Percentiles rank a stretch among this genome's conserved stretches.
These are phyloP conservation scores for Psidium guajava DNA, from an alignment of 345 rosid species.

Conservation along the genomic window DNA sequence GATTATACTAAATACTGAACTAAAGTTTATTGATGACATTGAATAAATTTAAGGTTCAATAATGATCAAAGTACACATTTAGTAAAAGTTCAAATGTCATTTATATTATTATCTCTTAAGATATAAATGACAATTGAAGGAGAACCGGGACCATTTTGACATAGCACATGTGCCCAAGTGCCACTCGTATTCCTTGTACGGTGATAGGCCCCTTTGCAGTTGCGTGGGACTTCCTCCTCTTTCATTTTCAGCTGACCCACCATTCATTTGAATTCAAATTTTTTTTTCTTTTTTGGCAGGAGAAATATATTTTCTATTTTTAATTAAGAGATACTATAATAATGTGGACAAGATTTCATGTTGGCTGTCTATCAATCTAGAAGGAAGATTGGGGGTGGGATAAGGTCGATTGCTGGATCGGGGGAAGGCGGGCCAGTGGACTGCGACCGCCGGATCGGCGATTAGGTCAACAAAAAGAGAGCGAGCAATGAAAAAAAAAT, in stretches of 20 bases:
- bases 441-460: rapidly evolving
- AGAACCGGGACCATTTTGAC: background rate
- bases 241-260: background rate
- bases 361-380: background rate
- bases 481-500: rapidly evolving
- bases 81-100: too few relatives aligned
- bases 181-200: too few relatives aligned
- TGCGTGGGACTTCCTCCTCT: background rate
- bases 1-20: too few relatives aligned
- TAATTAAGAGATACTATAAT: background rate
- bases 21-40: too few relatives aligned
- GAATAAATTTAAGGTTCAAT: too few relatives aligned
- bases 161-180: too few relatives aligned
- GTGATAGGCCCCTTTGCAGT: background rate
- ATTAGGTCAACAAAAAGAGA: rapidly evolving
- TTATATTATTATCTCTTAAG: too few relatives aligned
- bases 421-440: rapidly evolving
- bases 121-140: too few relatives aligned
- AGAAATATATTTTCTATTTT: background rate
- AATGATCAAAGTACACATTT: too few relatives aligned
- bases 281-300: background rate
- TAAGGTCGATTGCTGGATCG: background rate
- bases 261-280: background rate
- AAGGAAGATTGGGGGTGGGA: background rate
- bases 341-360: background rate